phyloP scores from a whole-genome alignment of 2,329 filamentous ascomycete genomes.

The Calonectria fujianensis region DNA sequence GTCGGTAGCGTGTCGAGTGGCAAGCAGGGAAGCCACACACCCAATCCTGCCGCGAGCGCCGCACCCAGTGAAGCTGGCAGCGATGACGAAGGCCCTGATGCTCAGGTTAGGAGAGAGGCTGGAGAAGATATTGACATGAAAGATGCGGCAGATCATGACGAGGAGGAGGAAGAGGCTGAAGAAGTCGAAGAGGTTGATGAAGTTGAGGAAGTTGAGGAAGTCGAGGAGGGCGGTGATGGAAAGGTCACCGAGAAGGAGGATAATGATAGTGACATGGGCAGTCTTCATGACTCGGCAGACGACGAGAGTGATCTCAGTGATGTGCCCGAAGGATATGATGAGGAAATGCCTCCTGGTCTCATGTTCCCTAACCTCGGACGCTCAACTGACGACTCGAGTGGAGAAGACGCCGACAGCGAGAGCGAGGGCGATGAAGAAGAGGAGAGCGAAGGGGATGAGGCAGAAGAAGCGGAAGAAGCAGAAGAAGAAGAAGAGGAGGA shows the following conservation, averaged over 20 bases:
- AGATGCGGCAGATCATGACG: slow-evolving; percentile 60
- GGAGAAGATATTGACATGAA: slow-evolving; percentile 65
- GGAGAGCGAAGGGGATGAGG: slow-evolving; percentile 47
- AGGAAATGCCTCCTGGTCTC: slow-evolving; percentile 72
- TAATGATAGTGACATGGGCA: slow-evolving; percentile 65
- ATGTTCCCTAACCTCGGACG: slow-evolving; percentile 70
- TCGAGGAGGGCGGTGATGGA: slow-evolving; percentile 50
- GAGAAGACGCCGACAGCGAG: slow-evolving; percentile 61
- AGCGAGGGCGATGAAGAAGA: slow-evolving; percentile 59
- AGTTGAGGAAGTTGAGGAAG: slow-evolving; percentile 58
- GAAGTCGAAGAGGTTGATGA: slow-evolving; percentile 56
- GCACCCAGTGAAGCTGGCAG: slow-evolving; percentile 61
- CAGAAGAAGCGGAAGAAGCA: slow-evolving; percentile 46
- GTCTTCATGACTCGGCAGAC: slow-evolving; percentile 79
- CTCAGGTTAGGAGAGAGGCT: slow-evolving; percentile 61
- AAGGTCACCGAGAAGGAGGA: slow-evolving; percentile 55
- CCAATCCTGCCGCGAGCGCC: slow-evolving; percentile 59
- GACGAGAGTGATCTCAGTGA: slow-evolving; percentile 81
- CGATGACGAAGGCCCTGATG: slow-evolving; percentile 65
- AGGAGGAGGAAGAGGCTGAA: slow-evolving; percentile 54
- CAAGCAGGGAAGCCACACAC: slow-evolving; percentile 66
- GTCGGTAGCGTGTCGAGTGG: slow-evolving; percentile 72
- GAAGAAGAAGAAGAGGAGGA: slow-evolving; percentile 54
- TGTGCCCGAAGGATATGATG: slow-evolving; percentile 74
- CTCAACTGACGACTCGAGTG: slow-evolving; percentile 57